Evolutionary conservation across 169 alveolate species (phyloP), one percentile per base, ranked within the genome.

Genomic region (Cryptosporidium felis): DNA sequence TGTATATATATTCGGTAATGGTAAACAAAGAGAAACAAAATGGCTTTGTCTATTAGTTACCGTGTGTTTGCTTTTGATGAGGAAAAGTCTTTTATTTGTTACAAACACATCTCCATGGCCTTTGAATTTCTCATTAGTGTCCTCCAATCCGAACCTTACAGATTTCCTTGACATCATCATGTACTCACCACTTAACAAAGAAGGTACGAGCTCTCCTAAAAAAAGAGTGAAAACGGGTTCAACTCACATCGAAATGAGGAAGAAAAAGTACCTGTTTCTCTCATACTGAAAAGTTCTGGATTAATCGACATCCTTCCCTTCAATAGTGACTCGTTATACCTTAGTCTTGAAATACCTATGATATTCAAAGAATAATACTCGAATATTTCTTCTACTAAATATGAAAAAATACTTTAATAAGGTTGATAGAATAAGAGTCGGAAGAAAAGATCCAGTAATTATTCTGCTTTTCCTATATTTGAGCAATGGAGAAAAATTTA

Each of bases 51-150:
- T 49, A 36, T 53, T 32, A n/a, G n/a, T n/a, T 18, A 47, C 38
- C 21, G 60, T 12, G 10, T 5, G 21, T 53, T 56, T 56, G 18
- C 38, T 53, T 34, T 30, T 74, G 32, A 74, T 74, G 32, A 74
- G 38, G n/a, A 74, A 23, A 40, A 74, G 0, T 51, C 66, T 74
- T 36, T 74, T 74, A 23, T 49, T 74, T 12, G 85, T 74, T 2
- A 74, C 85, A 74, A 40, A 53, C 9, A 56, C 66, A 56, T 38
- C 44, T 0, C 85, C 85, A 51, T 58, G 44, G 18, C 85, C 85
- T 36, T 28, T 49, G 23, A 74, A 74, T 38, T 23, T 53, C 12
- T 74, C 85, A 74, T 74, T 74, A 6, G n/a, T 26, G 26, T 49
- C 65, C 4, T 74, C 67, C 26, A 74, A 26, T 16, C 59, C 51